These are phyloP conservation scores for Myochromella boudieri DNA, from an alignment of 768 basidiomycete species.

Conservation along the genomic window DNA sequence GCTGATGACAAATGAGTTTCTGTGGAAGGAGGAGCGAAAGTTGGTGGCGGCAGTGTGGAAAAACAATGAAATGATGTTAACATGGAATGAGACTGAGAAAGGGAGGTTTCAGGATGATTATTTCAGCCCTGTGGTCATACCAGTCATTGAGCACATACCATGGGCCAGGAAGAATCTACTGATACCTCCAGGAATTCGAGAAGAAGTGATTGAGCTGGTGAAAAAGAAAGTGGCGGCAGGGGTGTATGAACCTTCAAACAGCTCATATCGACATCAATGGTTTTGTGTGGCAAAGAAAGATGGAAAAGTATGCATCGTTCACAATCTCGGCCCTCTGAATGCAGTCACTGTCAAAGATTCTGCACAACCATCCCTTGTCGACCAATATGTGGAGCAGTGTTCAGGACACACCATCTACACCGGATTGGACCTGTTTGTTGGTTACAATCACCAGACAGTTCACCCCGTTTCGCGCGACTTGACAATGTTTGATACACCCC, in stretches of 20 bases:
- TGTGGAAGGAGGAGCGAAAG: constrained; percentile 15
- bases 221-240: constrained; percentile 24
- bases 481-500: neutral
- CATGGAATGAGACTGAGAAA: no score
- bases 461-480: constrained; percentile 8
- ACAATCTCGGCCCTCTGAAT: constrained; percentile 38
- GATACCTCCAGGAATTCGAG: constrained; percentile 28
- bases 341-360: constrained; percentile 34
- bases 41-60: constrained; percentile 7
- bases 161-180: constrained; percentile 24
- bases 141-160: no score
- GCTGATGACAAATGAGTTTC: constrained; percentile 23
- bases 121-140: constrained; percentile 23
- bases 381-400: constrained; percentile 30
- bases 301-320: constrained; percentile 33
- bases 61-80: constrained; percentile 23
- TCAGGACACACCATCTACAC: constrained; percentile 14
- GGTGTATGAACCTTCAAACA: constrained; percentile 33
- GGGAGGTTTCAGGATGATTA: no score
- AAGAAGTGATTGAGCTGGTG: constrained; percentile 23
- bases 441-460: constrained; percentile 30
- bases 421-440: constrained; percentile 33
- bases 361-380: constrained; percentile 30
- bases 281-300: constrained; percentile 34
- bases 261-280: constrained; percentile 36